These are phyloP conservation scores for Nemania sp. DNA, from an alignment of 2,329 filamentous ascomycete species.

Conservation along the genomic window DNA sequence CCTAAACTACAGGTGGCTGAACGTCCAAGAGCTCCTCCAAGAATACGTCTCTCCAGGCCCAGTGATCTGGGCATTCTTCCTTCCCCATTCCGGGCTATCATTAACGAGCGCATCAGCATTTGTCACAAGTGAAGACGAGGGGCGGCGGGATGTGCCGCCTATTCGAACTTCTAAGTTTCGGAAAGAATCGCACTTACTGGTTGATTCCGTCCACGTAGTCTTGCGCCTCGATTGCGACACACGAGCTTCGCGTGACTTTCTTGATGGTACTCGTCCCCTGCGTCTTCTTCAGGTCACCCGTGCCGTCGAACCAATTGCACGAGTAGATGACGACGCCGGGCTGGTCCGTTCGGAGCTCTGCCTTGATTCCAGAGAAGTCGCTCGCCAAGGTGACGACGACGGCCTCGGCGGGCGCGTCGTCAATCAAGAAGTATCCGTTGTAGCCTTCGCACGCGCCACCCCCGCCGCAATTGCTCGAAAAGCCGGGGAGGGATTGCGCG, in stretches of 20 bases:
- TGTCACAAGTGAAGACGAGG: not conserved
- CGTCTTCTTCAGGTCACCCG: slow-evolving; percentile 59
- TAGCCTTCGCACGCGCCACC: slow-evolving; percentile 73
- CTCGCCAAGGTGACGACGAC: slow-evolving; percentile 61
- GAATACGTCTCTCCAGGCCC: slow-evolving; percentile 47
- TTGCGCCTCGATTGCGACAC: slow-evolving; percentile 75
- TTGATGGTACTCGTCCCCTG: slow-evolving; percentile 55
- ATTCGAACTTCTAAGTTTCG: too few relatives aligned
- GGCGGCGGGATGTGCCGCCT: too few relatives aligned
- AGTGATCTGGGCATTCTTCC: slow-evolving; percentile 46
- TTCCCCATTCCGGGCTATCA: slow-evolving; percentile 50
- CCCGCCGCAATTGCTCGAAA: slow-evolving; percentile 64
- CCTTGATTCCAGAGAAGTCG: slow-evolving; percentile 67
- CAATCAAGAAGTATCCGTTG: slow-evolving; percentile 62
- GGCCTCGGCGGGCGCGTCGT: slow-evolving; percentile 45
- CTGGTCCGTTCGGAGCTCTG: slow-evolving; percentile 73
- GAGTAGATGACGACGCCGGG: slow-evolving; percentile 72
- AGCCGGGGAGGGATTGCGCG: slow-evolving; percentile 58
- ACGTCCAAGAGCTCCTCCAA: slow-evolving; percentile 53
- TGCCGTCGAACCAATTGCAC: slow-evolving; percentile 61
- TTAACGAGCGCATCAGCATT: slow-evolving; percentile 26
- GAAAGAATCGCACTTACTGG: slow-evolving; percentile 48
- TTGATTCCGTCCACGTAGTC: slow-evolving; percentile 81
- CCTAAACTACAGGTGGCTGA: slow-evolving; percentile 37
- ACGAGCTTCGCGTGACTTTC: slow-evolving; percentile 64